Evolutionary conservation across 495 filamentous ascomycete genomes (phyloP).

Genomic region (Lophiotrema nucula): DNA sequence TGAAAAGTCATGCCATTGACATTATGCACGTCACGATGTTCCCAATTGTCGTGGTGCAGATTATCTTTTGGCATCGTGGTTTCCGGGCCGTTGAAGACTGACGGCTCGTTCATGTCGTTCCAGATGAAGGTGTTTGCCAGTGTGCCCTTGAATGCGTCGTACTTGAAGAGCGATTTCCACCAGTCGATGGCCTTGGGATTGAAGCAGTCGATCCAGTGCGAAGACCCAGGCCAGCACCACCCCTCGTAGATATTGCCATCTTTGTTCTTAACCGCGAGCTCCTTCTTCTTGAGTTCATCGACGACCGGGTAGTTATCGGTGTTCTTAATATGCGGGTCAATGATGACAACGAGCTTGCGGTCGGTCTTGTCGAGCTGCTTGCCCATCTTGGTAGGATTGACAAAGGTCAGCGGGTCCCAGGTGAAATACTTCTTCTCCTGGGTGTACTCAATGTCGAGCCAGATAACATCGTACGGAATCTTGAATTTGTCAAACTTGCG

Average conservation of each 20-base stretch:
- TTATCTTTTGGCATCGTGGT: slow-evolving; percentile 99
- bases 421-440: slow-evolving; percentile 97
- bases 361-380: slow-evolving; percentile 78
- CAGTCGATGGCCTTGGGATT: slow-evolving; percentile 81
- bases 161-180: slow-evolving; percentile 88
- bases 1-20: slow-evolving; percentile 89
- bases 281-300: slow-evolving; percentile 78
- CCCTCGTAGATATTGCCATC: slow-evolving; percentile 87
- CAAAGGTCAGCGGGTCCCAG: slow-evolving; percentile 85
- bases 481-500: slow-evolving; percentile 91
- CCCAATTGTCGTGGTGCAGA: slow-evolving; percentile 86
- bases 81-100: slow-evolving; percentile 96
- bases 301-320: slow-evolving; percentile 70
- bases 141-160: slow-evolving; percentile 78
- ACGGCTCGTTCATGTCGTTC: slow-evolving; percentile 99
- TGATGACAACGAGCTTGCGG: slow-evolving; percentile 89
- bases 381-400: slow-evolving; percentile 81
- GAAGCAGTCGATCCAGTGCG: slow-evolving; percentile 93
- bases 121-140: slow-evolving; percentile 85
- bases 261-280: slow-evolving; percentile 82
- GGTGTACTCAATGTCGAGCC: slow-evolving; percentile 96
- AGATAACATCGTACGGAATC: slow-evolving; percentile 97
- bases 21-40: slow-evolving; percentile 96
- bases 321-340: slow-evolving; percentile 98
- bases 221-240: slow-evolving; percentile 97